phyloP scores from a whole-genome alignment of 345 rosid species.

The Brassica carinata region DNA sequence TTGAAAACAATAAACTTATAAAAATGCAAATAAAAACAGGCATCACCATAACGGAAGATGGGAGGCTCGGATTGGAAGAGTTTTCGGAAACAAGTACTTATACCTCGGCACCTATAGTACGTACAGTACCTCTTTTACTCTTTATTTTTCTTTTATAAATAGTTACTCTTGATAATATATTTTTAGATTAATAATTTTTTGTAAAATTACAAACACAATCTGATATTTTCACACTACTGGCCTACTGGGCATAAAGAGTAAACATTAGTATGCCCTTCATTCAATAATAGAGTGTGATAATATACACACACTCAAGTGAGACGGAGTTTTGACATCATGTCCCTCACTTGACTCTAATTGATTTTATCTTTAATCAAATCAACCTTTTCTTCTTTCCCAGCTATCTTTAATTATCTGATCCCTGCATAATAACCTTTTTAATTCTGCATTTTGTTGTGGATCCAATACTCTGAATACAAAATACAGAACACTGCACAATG shows the following conservation, averaged over 20 bases:
- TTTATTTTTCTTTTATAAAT: not conserved
- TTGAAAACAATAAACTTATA: not conserved
- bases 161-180: not conserved
- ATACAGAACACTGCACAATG: slow-evolving; percentile 35
- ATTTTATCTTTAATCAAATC: slow-evolving; percentile 30
- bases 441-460: slow-evolving; percentile 39
- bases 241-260: slow-evolving; percentile 3
- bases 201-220: not conserved
- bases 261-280: not conserved
- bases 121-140: slow-evolving; percentile 28
- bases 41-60: slow-evolving; percentile 98
- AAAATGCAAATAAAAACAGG: slow-evolving; percentile 41
- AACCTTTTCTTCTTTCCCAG: slow-evolving; percentile 13
- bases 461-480: slow-evolving; percentile 41
- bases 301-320: slow-evolving; percentile 38
- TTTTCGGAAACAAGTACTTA: slow-evolving; percentile 89
- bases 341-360: slow-evolving; percentile 17
- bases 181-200: not conserved
- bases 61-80: slow-evolving; percentile 97
- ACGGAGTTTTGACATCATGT: slow-evolving; percentile 41
- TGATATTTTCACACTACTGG: not conserved
- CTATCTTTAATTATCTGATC: slow-evolving; percentile 23
- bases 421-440: slow-evolving; percentile 38
- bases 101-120: slow-evolving; percentile 93
- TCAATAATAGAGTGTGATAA: slow-evolving; percentile 1